Evolutionary conservation across 108 stramenopile genomes (phyloP).

Genomic region (Ochromonas danica): DNA sequence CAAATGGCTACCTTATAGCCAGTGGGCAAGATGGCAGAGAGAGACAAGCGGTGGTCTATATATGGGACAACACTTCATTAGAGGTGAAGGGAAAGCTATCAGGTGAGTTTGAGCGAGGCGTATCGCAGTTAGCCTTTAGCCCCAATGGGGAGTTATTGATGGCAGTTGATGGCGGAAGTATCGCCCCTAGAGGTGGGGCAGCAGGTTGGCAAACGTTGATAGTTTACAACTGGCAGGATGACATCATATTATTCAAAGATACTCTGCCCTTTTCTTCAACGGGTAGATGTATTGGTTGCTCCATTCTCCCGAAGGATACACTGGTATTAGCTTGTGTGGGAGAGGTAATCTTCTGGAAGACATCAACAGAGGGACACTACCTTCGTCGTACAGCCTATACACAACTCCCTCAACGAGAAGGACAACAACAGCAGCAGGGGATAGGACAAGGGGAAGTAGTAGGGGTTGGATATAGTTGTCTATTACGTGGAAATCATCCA

Average conservation of each 20-base stretch:
- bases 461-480: not conserved
- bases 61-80: constrained; percentile 46
- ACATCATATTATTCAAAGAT: constrained; percentile 45
- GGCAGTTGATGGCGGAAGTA: constrained; percentile 30
- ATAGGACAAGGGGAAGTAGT: constrained; percentile 1
- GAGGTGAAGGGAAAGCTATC: not conserved
- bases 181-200: constrained; percentile 9
- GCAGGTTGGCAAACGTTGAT: constrained; percentile 51
- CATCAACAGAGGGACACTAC: too few species aligned
- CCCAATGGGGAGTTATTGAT: constrained; percentile 45
- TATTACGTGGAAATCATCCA: not conserved
- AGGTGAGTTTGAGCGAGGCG: constrained; percentile 46
- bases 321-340: too few species aligned
- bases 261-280: too few species aligned
- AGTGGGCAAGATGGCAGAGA: constrained; percentile 41
- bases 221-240: constrained; percentile 63
- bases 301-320: too few species aligned
- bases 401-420: constrained; percentile 49
- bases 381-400: too few species aligned
- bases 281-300: too few species aligned
- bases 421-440: constrained; percentile 51
- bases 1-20: constrained; percentile 40
- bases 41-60: constrained; percentile 52
- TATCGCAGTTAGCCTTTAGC: constrained; percentile 50
- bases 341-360: too few species aligned